phyloP scores from a whole-genome alignment of 148 eudicot genomes.

The Silene conica region DNA sequence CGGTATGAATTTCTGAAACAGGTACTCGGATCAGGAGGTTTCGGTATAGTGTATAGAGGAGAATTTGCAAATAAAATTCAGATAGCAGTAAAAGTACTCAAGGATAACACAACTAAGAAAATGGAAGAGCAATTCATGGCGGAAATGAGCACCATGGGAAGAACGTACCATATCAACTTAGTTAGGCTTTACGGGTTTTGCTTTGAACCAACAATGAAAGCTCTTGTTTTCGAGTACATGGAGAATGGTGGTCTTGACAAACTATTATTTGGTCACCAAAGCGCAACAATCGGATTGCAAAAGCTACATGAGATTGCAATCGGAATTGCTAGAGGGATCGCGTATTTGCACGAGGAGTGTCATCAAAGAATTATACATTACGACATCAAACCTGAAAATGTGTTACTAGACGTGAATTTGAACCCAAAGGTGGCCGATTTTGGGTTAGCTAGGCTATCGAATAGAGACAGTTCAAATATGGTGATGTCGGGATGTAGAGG shows the following conservation, averaged over 20 bases:
- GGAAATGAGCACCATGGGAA: conserved; percentile 30
- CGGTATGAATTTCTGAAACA: background rate
- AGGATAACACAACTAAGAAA: conserved; percentile 16
- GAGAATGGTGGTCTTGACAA: conserved; percentile 25
- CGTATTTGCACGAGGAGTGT: conserved; percentile 33
- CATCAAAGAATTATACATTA: conserved; percentile 28
- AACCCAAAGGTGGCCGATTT: conserved; percentile 32
- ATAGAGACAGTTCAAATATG: conserved; percentile 25
- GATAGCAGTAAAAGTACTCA: conserved; percentile 31
- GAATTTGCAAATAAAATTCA: conserved; percentile 25
- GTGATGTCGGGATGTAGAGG: conserved; percentile 28
- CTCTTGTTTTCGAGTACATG: conserved; percentile 38
- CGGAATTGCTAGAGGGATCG: conserved; percentile 30
- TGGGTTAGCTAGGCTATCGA: conserved; percentile 27
- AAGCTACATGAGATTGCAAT: conserved; percentile 25
- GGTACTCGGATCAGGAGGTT: conserved; percentile 33
- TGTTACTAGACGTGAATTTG: conserved; percentile 22
- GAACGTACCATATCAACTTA: conserved; percentile 33
- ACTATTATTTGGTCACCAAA: conserved; percentile 12
- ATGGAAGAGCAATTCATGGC: conserved; percentile 38
- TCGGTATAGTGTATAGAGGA: conserved; percentile 32
- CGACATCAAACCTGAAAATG: conserved; percentile 34
- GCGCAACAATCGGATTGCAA: background rate
- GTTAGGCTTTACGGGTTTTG: conserved; percentile 34
- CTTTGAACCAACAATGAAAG: conserved; percentile 27